Evolutionary conservation across 2,329 filamentous ascomycete species (phyloP).

Genomic region (Herpomyces periplanetae): DNA sequence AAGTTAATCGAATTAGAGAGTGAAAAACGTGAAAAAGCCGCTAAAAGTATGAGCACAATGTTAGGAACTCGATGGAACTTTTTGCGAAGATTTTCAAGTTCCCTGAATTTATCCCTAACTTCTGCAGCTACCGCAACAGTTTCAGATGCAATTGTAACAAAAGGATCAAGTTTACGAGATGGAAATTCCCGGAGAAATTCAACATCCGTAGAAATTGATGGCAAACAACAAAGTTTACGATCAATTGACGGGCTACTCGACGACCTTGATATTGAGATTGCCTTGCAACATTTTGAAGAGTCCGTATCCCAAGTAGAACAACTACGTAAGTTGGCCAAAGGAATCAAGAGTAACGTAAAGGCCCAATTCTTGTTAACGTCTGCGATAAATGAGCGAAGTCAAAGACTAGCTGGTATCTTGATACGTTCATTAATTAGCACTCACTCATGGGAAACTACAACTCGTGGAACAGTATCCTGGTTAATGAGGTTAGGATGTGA

Average conservation of each 20-base stretch:
- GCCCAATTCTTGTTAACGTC: slow-evolving; percentile 71
- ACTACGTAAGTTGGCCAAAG: slow-evolving; percentile 33
- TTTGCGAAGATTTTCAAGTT: too few species aligned
- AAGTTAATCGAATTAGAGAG: slow-evolving; percentile 52
- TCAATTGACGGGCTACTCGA: slow-evolving; percentile 90
- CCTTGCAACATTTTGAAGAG: slow-evolving; percentile 49
- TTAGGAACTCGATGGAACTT: too few species aligned
- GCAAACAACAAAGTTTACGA: slow-evolving; percentile 72
- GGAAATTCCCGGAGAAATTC: slow-evolving; percentile 5
- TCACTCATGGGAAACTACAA: slow-evolving; percentile 33
- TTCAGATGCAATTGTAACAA: background rate
- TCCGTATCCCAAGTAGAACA: slow-evolving; percentile 54
- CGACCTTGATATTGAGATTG: slow-evolving; percentile 78
- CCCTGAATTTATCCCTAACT: background rate
- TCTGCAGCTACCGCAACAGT: background rate
- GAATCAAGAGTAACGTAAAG: slow-evolving; percentile 44
- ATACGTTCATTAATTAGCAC: slow-evolving; percentile 36
- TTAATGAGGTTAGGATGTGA: slow-evolving; percentile 57
- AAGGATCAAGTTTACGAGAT: background rate
- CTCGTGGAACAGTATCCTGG: slow-evolving; percentile 46
- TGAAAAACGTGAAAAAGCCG: slow-evolving; percentile 44
- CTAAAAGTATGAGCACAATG: slow-evolving; percentile 55
- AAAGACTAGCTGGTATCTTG: slow-evolving; percentile 32
- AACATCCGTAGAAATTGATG: slow-evolving; percentile 70
- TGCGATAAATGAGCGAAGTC: slow-evolving; percentile 54